Percentiles rank a stretch among this genome's conserved stretches.
Conservation (phyloP, 352 stramenopile genomes). For the Phytophthora niederhauseri region DNA sequence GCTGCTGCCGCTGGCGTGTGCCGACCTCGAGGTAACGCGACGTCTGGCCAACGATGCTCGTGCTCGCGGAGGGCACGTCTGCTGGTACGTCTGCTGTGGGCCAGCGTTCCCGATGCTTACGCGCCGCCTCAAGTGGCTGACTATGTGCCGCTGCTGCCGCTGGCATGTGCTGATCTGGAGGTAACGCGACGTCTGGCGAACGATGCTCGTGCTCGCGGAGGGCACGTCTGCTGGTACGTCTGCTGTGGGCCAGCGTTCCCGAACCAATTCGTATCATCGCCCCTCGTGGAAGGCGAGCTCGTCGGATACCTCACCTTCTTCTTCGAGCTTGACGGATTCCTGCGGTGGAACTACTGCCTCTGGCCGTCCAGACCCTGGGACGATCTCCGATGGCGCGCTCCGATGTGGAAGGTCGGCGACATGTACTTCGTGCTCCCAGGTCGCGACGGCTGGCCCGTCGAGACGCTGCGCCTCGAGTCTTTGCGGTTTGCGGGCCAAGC, state of each 20-base stretch:
- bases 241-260: conserved; percentile 74
- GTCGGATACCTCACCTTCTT: conserved; percentile 81
- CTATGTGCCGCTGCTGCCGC: conserved; percentile 69
- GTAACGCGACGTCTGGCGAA: conserved; percentile 55
- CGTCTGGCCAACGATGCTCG: conserved; percentile 59
- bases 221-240: conserved; percentile 83
- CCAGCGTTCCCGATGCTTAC: too few species aligned
- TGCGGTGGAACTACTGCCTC: conserved; percentile 86
- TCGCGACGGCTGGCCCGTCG: conserved; percentile 59
- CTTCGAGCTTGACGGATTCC: conserved; percentile 77
- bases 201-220: conserved; percentile 61
- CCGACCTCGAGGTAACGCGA: conserved; percentile 63
- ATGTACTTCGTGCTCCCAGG: conserved; percentile 88
- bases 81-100: conserved; percentile 85
- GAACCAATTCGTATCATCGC: conserved; percentile 84
- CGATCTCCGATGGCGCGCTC: conserved; percentile 63
- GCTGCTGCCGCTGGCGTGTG: conserved; percentile 69
- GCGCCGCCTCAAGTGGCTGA: conserved; percentile 71
- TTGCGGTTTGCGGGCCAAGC: conserved; percentile 71
- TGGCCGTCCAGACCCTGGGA: conserved; percentile 69
- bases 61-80: conserved; percentile 60
- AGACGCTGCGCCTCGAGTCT: conserved; percentile 74
- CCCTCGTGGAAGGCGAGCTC: conserved; percentile 73
- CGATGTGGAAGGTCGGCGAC: conserved; percentile 75
- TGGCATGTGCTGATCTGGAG: conserved; percentile 69